Base-by-base conservation (phyloP, 1,139 yeast genomes). In the Blastobotrys illinoisensis region DNA sequence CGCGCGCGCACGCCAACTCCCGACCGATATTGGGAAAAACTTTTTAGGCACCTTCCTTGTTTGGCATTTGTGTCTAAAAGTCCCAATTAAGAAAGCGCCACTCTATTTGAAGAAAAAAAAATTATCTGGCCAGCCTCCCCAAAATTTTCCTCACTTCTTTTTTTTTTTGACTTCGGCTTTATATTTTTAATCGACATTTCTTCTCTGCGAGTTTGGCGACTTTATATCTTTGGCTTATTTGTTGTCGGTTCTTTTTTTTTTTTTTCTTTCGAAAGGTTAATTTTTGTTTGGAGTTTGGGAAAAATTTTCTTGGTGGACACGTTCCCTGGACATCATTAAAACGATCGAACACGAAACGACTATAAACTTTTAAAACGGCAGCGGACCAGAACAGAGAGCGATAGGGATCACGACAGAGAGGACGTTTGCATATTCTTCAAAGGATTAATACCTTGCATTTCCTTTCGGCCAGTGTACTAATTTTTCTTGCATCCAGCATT, bases 71-170 rank as follows among this genome's bases (percentile, higher is more conserved):
- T 32, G 40, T 32, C 40, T 32, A 32, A 32, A 32, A 32, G 40
- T 32, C 40, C 40, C 40, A 32, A 32, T 32, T 32, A 32, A 32
- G 40, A 32, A 32, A n/a, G 40, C 40, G 40, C 40, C 40, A 32
- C 40, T 32, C 40, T 32, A n/a, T 32, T 32, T 32, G 40, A 32
- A 32, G 40, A 32, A 32, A 44, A 44, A 20, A 20, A 20, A 44
- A 44, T 44, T 19, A 44, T 44, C 24, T 13, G 45, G 18, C 48
- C 48, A 46, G 48, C 40, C 40, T 18, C 49, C 28, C 49, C 44
- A 26, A 19, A 26, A 32, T 48, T 32, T 32, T 40, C 26, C 40
- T 40, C 16, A 16, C 21, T 21, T 16, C n/a, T 46, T 46, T 46
- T 46, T 28, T 28, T 13, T n/a, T 20, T 23, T 19, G 16, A 20